These are phyloP conservation scores for Xerocomus nothofagi DNA, from an alignment of 1,284 basidiomycete genomes.

Conservation along the genomic window DNA sequence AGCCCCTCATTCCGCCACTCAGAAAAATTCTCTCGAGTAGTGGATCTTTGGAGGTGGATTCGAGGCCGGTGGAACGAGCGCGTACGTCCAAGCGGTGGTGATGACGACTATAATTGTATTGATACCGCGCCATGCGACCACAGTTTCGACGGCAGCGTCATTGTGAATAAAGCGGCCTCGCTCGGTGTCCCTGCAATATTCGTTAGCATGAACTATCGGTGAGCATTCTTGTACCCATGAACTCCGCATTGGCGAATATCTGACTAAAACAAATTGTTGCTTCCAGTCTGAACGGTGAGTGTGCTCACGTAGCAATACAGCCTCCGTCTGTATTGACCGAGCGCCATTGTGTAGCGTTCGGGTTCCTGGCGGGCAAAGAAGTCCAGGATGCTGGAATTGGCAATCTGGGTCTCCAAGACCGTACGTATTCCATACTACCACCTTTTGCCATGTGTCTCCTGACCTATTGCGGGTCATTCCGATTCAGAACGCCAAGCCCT, in stretches of 20 bases:
- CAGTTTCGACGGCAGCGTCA: constrained; percentile 28
- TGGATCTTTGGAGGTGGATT: constrained; percentile 35
- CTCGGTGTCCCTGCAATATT: constrained; percentile 34
- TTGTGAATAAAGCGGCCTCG: constrained; percentile 29
- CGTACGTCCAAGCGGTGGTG: constrained; percentile 5
- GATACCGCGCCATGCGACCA: not conserved
- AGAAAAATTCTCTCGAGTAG: constrained; percentile 2
- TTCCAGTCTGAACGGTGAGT: constrained; percentile 28
- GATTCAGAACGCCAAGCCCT: constrained; percentile 42
- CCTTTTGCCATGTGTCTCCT: not conserved
- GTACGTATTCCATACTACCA: constrained; percentile 34
- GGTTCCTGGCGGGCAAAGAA: constrained; percentile 53
- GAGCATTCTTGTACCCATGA: not conserved
- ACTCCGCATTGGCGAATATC: too few relatives aligned
- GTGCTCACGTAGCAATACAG: constrained; percentile 25
- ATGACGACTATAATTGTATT: not conserved
- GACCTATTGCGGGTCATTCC: not conserved
- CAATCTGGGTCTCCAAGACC: constrained; percentile 56
- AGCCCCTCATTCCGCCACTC: not conserved
- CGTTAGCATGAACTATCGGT: constrained; percentile 41
- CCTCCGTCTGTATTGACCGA: constrained; percentile 23
- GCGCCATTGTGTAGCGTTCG: constrained; percentile 34
- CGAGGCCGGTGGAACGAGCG: constrained; percentile 30
- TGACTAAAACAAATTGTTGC: not conserved
- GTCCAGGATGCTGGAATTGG: constrained; percentile 50